A percentile compares a stretch with the other conserved stretches of the same genome.
These are phyloP conservation scores for Endocalyx cinctus DNA, from an alignment of 2,329 filamentous ascomycete species.

Conservation along the genomic window DNA sequence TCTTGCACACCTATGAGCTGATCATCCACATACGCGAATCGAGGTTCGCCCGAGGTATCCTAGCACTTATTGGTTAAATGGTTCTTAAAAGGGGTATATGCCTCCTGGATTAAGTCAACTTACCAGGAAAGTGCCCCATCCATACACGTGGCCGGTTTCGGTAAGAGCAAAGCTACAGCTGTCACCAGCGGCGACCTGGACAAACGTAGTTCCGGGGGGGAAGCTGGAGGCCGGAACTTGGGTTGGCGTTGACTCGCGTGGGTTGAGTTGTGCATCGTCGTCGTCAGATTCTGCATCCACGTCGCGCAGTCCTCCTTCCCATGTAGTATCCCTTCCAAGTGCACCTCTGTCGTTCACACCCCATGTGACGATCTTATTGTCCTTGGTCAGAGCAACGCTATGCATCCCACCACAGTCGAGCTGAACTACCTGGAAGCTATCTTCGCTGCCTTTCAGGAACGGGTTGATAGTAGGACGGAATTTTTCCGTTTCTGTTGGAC, in stretches of 20 bases:
- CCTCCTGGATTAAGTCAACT: slow-evolving; percentile 19
- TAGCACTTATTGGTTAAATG: background rate
- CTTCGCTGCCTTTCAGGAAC: slow-evolving; percentile 11
- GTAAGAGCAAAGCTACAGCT: slow-evolving; percentile 60
- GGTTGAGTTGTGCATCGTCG: slow-evolving; percentile 52
- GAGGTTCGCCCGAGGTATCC: slow-evolving; percentile 1
- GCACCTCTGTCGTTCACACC: slow-evolving; percentile 62
- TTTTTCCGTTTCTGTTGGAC: slow-evolving; percentile 13
- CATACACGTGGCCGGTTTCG: slow-evolving; percentile 58
- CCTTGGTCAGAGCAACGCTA: slow-evolving; percentile 53
- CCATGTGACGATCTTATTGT: slow-evolving; percentile 60
- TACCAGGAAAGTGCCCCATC: slow-evolving; percentile 63
- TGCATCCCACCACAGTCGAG: slow-evolving; percentile 59
- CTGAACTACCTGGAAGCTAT: slow-evolving; percentile 7
- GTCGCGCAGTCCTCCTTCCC: slow-evolving; percentile 4
- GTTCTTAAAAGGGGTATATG: background rate
- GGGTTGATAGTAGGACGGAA: slow-evolving; percentile 12
- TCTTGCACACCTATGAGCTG: background rate
- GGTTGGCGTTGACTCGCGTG: slow-evolving; percentile 53
- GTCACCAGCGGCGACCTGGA: slow-evolving; percentile 55
- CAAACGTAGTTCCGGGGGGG: slow-evolving; percentile 51
- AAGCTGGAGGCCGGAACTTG: slow-evolving; percentile 48
- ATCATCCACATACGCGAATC: background rate
- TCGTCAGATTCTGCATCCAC: slow-evolving; percentile 13
- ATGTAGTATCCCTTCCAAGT: slow-evolving; percentile 8